Base-by-base conservation (phyloP, 768 basidiomycete species). In the Glaciozyma antarctica region DNA sequence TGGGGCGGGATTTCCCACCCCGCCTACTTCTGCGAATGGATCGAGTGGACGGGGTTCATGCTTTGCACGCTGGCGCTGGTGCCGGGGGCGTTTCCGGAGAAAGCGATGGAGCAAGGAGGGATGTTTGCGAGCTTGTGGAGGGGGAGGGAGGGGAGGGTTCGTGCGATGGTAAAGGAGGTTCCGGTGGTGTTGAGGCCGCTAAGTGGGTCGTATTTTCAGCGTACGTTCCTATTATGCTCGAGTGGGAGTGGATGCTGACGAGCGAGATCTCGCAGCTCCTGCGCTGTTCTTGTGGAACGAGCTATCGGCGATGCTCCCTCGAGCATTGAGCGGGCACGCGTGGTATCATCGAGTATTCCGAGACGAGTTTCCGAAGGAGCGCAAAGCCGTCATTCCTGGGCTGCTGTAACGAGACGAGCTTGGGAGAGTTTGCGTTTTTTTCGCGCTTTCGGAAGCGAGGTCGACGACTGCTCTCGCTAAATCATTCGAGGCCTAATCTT, bases 11-110 rank as follows among this genome's bases (percentile, higher is more conserved):
- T 97, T 72, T 90, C 90, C 9, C 94, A 86, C 78, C 94, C 94
- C 15, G 91, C 95, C 76, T 98, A 97, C 78, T 78, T 90, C 24
- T 90, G 86, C 77, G 94, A 97, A 75, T 98, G 94, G 94, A 64
- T 87, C 62, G 94, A 98, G 77, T 98, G 93, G 92, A 70, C 84
- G 15, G 90, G 88, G 12, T 97, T 86, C 75, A 87, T 89, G 2
- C 75, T 95, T 47, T 88, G 88, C 21, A 45, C 60, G 45, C 15
- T 45, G 19, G 21, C 60, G 3, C 68, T 71, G 78, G 83, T 8
- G 83, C 85, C 1, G 12, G 80, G 0, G 83, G 81, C 72, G n/a
- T 65, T 71, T 58, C 47, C 75, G n/a, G n/a, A 69, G 30, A 38
- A 72, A 4, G 64, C 71, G 32, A 32, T 32, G 32, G 32, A 32